These are phyloP conservation scores for Saccharomycopsis hybrid DNA, from an alignment of 1,139 yeast species.

Conservation along the genomic window DNA sequence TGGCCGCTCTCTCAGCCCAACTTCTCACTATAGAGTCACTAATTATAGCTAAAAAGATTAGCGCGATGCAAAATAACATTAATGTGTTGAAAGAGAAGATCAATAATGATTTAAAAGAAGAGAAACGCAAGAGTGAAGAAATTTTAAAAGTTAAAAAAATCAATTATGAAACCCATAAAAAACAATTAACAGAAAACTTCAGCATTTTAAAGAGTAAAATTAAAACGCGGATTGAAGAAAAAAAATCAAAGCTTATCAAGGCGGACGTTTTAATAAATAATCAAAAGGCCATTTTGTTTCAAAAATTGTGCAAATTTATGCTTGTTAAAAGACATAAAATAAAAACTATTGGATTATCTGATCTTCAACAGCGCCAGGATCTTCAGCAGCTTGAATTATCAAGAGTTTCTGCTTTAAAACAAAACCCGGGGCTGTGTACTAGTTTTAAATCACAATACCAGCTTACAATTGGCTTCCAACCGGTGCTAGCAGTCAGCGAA, in stretches of 20 bases:
- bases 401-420: no score
- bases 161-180: neutral
- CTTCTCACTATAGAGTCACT: constrained; percentile 8
- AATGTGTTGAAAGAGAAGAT: neutral
- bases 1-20: constrained; percentile 15
- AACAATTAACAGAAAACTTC: constrained; percentile 1
- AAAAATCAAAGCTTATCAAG: neutral
- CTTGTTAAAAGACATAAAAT: constrained; percentile 7
- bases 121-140: neutral
- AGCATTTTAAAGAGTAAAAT: neutral
- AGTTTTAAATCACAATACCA: no score
- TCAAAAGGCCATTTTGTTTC: constrained; percentile 9
- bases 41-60: constrained; percentile 2
- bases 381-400: no score
- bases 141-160: neutral
- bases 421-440: no score
- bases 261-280: constrained; percentile 2
- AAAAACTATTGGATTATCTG: no score
- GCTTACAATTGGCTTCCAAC: constrained; percentile 14
- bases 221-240: neutral
- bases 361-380: no score
- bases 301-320: constrained; percentile 6
- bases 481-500: constrained; percentile 14
- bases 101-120: neutral
- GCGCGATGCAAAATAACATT: neutral